Evolutionary conservation across 2,329 filamentous ascomycete species (phyloP), one percentile per base, ranked within the genome.

Genomic region (Plectosphaerella plurivora): DNA sequence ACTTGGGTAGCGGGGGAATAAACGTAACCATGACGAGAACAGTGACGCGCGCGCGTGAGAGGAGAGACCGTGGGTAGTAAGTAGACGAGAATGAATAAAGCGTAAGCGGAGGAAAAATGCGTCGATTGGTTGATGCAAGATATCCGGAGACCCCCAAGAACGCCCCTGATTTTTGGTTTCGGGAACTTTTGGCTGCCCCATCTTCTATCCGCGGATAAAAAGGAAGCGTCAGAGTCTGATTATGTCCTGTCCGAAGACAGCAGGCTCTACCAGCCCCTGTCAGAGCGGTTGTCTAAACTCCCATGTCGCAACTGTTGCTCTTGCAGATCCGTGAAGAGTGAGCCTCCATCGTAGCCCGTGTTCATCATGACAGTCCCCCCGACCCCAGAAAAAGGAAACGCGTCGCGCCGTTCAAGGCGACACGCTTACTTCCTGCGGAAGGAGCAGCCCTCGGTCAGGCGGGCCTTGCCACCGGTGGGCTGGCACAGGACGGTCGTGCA

Each of bases 401-500:
- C 48, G 41, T 20, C 28, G 28, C 28, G 28, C 16, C 66, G 69
- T 70, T 73, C 67, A 59, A 63, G 63, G 66, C 60, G 68, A 65
- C 69, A 76, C 39, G 71, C 90, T 81, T 97, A 99, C 93, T 99
- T 99, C 84, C 92, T 92, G 83, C 94, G 88, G 91, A 99, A 99
- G 74, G 94, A 97, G 90, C 94, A 99, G 76, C 94, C 94, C 88
- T 99, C 94, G 63, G 94, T 99, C 73, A 99, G 84, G 76, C 94
- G 86, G 73, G 94, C 94, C 86, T 99, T 99, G 72, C 94, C 94
- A 86, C 94, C 94, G 67, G 94, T 99, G 65, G 94, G 94, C 79
- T 99, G 94, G 90, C 94, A 99, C 61, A 99, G 90, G 66, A 99
- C 94, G 69, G 95, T 97, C 70, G 93, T 96, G 90, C 94, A 99